These are phyloP conservation scores for Amanita inopinata DNA, from an alignment of 768 basidiomycete genomes.

Conservation along the genomic window DNA sequence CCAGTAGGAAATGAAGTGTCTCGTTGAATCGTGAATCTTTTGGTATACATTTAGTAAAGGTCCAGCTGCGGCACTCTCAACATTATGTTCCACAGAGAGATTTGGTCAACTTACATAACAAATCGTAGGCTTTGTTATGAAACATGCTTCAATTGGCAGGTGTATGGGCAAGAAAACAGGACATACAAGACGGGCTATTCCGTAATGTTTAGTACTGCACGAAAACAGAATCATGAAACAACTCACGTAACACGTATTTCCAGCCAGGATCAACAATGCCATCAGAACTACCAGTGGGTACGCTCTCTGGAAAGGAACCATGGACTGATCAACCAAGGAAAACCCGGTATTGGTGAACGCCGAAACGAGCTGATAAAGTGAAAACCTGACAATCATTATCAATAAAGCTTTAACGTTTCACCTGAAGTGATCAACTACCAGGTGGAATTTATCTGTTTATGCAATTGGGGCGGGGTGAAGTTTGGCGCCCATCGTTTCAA, in stretches of 20 bases:
- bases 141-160: neutral
- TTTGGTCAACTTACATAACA: constrained; percentile 53
- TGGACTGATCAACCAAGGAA: constrained; percentile 80
- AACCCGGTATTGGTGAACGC: constrained; percentile 85
- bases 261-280: constrained; percentile 73
- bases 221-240: neutral
- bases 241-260: constrained; percentile 88
- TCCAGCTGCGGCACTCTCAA: constrained; percentile 50
- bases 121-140: constrained; percentile 54
- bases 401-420: neutral
- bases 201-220: constrained; percentile 4
- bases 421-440: constrained; percentile 39
- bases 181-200: constrained; percentile 79
- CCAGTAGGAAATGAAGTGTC: constrained; percentile 84
- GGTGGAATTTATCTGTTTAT: constrained; percentile 44
- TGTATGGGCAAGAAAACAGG: neutral
- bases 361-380: constrained; percentile 76
- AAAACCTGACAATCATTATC: constrained; percentile 56
- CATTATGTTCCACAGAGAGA: constrained; percentile 4
- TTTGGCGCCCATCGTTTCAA: constrained; percentile 46
- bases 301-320: constrained; percentile 85
- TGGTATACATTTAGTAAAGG: constrained; percentile 50
- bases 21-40: constrained; percentile 53
- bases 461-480: constrained; percentile 52
- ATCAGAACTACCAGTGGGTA: constrained; percentile 72